Percentiles rank a stretch among this genome's conserved stretches.
Conservation (phyloP, 768 basidiomycete species). For the Leucosporidium scottii region DNA sequence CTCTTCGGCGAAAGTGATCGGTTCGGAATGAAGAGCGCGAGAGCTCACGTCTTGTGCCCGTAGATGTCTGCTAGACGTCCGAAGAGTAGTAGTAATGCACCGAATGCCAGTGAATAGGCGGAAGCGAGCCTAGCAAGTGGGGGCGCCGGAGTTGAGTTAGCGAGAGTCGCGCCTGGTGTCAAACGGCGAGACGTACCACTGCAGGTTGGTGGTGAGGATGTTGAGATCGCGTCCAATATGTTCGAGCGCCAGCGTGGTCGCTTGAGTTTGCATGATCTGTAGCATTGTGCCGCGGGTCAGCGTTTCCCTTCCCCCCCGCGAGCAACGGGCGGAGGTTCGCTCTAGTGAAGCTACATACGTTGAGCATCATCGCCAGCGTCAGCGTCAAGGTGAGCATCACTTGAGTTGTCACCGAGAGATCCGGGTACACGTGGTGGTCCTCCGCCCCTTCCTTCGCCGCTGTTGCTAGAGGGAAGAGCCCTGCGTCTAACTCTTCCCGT, state of each 20-base stretch:
- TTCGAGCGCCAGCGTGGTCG: too few species aligned
- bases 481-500: not conserved
- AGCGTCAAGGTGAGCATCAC: not conserved
- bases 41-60: too few species aligned
- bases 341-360: not conserved
- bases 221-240: not conserved
- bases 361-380: slow-evolving; percentile 17
- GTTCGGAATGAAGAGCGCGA: too few species aligned
- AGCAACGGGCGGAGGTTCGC: too few species aligned
- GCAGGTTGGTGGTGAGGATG: slow-evolving; percentile 8
- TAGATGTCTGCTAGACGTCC: slow-evolving; percentile 62
- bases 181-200: not conserved
- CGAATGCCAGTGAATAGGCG: slow-evolving; percentile 18
- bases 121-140: too few species aligned
- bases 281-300: too few species aligned
- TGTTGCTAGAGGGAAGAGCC: slow-evolving; percentile 6
- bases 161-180: too few species aligned
- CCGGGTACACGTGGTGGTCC: slow-evolving; percentile 12
- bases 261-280: too few species aligned
- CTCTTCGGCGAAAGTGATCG: too few species aligned
- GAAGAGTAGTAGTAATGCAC: slow-evolving; percentile 56
- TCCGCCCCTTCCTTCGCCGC: not conserved
- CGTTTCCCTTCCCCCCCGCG: too few species aligned
- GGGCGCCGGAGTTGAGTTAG: too few species aligned
- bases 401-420: slow-evolving; percentile 3